These are phyloP conservation scores for Dothideomycetes sp. DNA, from an alignment of 2,329 filamentous ascomycete genomes.

Conservation along the genomic window DNA sequence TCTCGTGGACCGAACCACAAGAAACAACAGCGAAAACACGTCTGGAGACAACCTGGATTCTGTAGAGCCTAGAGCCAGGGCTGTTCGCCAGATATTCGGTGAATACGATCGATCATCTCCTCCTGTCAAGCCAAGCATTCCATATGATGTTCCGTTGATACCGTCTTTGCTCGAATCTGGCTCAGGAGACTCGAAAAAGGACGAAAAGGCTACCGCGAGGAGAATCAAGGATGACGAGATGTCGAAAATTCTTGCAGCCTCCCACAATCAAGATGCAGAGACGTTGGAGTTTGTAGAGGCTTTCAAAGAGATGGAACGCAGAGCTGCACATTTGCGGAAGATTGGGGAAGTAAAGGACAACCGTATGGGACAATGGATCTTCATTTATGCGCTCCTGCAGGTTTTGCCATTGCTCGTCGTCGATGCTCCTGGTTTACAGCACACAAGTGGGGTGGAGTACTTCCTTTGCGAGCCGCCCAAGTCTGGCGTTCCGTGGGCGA, in stretches of 20 bases:
- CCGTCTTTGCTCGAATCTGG: constrained; percentile 58
- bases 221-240: constrained; percentile 72
- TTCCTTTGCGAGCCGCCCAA: constrained; percentile 69
- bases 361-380: constrained; percentile 69
- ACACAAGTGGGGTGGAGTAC: constrained; percentile 65
- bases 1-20: constrained; percentile 71
- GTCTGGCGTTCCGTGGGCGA: constrained; percentile 62
- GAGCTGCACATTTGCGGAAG: constrained; percentile 53
- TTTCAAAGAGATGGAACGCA: constrained; percentile 61
- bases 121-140: constrained; percentile 74
- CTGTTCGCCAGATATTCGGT: constrained; percentile 66
- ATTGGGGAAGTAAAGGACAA: constrained; percentile 59
- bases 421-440: constrained; percentile 59
- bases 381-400: constrained; percentile 68
- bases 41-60: constrained; percentile 31
- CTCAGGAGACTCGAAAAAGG: constrained; percentile 61
- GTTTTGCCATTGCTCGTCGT: constrained; percentile 67
- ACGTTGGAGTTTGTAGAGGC: constrained; percentile 53
- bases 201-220: constrained; percentile 58
- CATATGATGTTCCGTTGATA: constrained; percentile 73
- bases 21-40: constrained; percentile 25
- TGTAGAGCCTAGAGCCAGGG: constrained; percentile 52
- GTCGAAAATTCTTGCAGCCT: constrained; percentile 62
- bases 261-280: constrained; percentile 66
- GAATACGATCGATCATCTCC: constrained; percentile 86